Conservation (phyloP, 2,329 filamentous ascomycete species). For the Aureobasidium leucospermi region DNA sequence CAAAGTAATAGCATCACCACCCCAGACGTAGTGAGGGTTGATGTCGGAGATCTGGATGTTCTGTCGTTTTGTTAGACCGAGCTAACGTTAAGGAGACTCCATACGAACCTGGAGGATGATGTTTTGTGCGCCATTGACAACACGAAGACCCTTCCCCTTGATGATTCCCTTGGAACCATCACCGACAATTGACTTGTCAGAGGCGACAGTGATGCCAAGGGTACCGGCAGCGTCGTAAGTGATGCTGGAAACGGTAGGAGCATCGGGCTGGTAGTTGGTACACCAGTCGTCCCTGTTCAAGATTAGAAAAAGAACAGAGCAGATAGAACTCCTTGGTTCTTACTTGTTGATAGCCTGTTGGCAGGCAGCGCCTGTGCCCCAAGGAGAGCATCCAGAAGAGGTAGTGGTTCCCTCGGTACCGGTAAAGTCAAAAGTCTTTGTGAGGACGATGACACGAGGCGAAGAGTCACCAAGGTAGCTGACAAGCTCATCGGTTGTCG, state of each 20-base stretch:
- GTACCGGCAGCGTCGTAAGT: slow-evolving; percentile 28
- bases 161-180: slow-evolving; percentile 33
- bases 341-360: slow-evolving; percentile 28
- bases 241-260: slow-evolving; percentile 28
- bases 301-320: no score
- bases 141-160: slow-evolving; percentile 35
- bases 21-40: slow-evolving; percentile 34
- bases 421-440: slow-evolving; percentile 36
- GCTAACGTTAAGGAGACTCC: no score
- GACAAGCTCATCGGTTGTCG: slow-evolving; percentile 48
- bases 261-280: slow-evolving; percentile 43
- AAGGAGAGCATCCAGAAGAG: slow-evolving; percentile 51
- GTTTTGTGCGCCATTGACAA: slow-evolving; percentile 39
- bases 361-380: slow-evolving; percentile 47
- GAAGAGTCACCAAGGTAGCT: slow-evolving; percentile 49
- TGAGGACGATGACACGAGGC: slow-evolving; percentile 51
- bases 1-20: slow-evolving; percentile 33
- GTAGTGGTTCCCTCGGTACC: slow-evolving; percentile 29
- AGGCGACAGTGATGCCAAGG: slow-evolving; percentile 28
- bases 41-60: slow-evolving; percentile 33
- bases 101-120: slow-evolving; percentile 40
- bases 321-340: no score
- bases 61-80: background rate
- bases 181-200: slow-evolving; percentile 37
- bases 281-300: slow-evolving; percentile 49